Evolutionary conservation across 2,329 filamentous ascomycete species (phyloP), one percentile per base, ranked within the genome.

Genomic region (Colletotrichum noveboracense): DNA sequence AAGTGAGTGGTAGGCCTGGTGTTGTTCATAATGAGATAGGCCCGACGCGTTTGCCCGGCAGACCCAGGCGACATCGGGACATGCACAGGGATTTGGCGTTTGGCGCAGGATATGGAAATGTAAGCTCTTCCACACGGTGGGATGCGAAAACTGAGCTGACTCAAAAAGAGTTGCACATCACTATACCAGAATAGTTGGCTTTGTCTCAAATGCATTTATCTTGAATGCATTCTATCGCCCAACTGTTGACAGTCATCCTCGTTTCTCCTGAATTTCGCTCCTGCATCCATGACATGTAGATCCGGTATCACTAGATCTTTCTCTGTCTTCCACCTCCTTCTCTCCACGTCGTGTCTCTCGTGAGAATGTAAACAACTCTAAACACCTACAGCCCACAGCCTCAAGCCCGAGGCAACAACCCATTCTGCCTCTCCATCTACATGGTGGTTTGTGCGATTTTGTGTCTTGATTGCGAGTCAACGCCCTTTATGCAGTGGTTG

Each of bases 391-490:
- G 18, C 26, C 60, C 55, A 21, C 55, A 30, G 28, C 61, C 71
- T 12, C 52, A 28, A 48, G 60, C 52, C 52, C 26, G n/a, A 71
- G 55, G 73, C 38, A 43, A 56, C 65, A 38, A 52, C 36, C 52
- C 48, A 32, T 36, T 55, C 52, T 58, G 65, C 61, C 65, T 55
- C 56, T 65, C 65, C 70, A 65, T 75, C 73, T 70, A 76, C 74
- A 68, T 70, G 71, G 32, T 32, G 32, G 55, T 66, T 38, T 70
- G 70, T 76, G 74, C 70, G 64, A 72, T 67, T 75, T 74, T 75
- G 62, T 71, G 52, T 76, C 71, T 74, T 70, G 70, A 74, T 76
- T 76, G 74, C 74, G 74, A 61, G 43, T 74, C 36, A 66, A 76
- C 74, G 71, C 74, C 71, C 66, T 70, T 60, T 70, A 75, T 76